Percentiles rank a stretch among this genome's conserved stretches.
These are phyloP conservation scores for Saccharomyces kudriavzevii DNA, from an alignment of 805 yeast species.

Conservation along the genomic window DNA sequence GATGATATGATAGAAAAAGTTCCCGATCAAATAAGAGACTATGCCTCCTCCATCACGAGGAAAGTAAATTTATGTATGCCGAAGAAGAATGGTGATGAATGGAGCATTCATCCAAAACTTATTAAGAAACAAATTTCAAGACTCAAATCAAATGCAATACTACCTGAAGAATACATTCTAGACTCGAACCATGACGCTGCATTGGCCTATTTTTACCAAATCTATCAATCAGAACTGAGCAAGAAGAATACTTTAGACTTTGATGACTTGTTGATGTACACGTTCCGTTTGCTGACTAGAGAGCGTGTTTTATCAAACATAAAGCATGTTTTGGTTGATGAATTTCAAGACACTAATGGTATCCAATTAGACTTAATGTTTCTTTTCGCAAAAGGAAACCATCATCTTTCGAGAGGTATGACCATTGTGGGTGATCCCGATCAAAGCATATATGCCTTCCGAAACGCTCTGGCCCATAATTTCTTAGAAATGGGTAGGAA, in stretches of 20 bases:
- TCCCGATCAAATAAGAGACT: slow-evolving; percentile 29
- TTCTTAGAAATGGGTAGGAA: slow-evolving; percentile 46
- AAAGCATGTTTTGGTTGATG: slow-evolving; percentile 79
- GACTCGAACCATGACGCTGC: slow-evolving; percentile 27
- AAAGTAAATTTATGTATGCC: slow-evolving; percentile 24
- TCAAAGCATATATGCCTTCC: slow-evolving; percentile 84
- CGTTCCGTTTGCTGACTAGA: slow-evolving; percentile 41
- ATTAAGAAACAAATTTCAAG: slow-evolving; percentile 43
- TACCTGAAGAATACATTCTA: slow-evolving; percentile 35
- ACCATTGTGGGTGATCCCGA: slow-evolving; percentile 96
- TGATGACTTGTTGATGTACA: slow-evolving; percentile 66
- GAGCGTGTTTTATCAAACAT: slow-evolving; percentile 40
- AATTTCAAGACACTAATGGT: slow-evolving; percentile 84
- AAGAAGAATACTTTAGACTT: slow-evolving; percentile 54
- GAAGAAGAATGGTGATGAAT: slow-evolving; percentile 20
- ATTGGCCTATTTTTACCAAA: slow-evolving; percentile 37
- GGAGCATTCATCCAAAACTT: slow-evolving; percentile 36
- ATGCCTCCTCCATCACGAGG: slow-evolving; percentile 23
- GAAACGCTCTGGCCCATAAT: slow-evolving; percentile 68
- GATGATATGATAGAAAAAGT: slow-evolving; percentile 32
- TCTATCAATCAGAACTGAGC: slow-evolving; percentile 44
- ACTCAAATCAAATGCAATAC: slow-evolving; percentile 46
- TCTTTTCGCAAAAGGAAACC: slow-evolving; percentile 38
- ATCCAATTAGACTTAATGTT: slow-evolving; percentile 67
- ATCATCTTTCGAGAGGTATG: slow-evolving; percentile 41